Evolutionary conservation across 2,329 filamentous ascomycete species (phyloP).

Genomic region (Diaporthe sp.): DNA sequence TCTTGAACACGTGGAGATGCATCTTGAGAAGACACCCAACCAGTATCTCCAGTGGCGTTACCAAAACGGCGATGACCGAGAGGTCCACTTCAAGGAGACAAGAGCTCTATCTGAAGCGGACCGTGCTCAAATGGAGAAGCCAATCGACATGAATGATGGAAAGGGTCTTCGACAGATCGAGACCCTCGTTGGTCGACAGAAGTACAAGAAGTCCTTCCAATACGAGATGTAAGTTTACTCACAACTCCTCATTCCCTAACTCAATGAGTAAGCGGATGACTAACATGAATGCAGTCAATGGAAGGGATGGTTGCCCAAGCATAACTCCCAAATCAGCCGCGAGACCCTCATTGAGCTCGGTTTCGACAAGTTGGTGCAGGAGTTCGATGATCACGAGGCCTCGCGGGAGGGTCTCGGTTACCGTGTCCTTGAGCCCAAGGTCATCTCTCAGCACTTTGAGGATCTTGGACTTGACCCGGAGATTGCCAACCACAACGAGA

Average conservation of each 20-base stretch:
- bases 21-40: slow-evolving; percentile 98
- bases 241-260: not conserved
- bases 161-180: slow-evolving; percentile 84
- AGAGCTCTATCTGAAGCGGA: slow-evolving; percentile 89
- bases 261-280: not conserved
- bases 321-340: slow-evolving; percentile 92
- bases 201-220: slow-evolving; percentile 99
- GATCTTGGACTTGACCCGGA: slow-evolving; percentile 96
- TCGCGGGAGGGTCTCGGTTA: slow-evolving; percentile 98
- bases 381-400: slow-evolving; percentile 98
- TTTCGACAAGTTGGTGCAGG: slow-evolving; percentile 94
- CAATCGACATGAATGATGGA: slow-evolving; percentile 87
- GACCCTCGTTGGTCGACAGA: slow-evolving; percentile 93
- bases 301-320: slow-evolving; percentile 88
- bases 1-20: slow-evolving; percentile 99
- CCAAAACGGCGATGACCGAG: slow-evolving; percentile 94
- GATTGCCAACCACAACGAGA: slow-evolving; percentile 99
- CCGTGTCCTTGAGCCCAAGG: slow-evolving; percentile 90
- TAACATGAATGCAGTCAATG: slow-evolving; percentile 79
- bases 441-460: slow-evolving; percentile 98
- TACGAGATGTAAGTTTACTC: slow-evolving; percentile 84
- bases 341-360: slow-evolving; percentile 90
- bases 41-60: slow-evolving; percentile 99
- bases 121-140: slow-evolving; percentile 91
- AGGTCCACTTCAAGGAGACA: slow-evolving; percentile 98